Evolutionary conservation across 495 filamentous ascomycete species (phyloP).

Genomic region (Emericellopsis terricola): DNA sequence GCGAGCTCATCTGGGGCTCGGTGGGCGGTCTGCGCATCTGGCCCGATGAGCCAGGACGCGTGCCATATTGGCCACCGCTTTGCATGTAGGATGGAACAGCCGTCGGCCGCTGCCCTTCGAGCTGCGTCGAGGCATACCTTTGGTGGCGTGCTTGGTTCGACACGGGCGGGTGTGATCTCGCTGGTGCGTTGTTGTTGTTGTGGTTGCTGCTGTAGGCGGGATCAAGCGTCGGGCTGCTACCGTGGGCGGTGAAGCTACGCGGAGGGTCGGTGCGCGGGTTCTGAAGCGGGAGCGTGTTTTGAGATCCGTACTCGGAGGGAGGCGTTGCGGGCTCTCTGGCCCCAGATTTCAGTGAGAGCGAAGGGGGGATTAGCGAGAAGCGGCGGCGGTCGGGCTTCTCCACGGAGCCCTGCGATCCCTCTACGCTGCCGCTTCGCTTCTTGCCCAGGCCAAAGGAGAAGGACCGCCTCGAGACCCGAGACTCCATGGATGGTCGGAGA

Average conservation of each 20-base stretch:
- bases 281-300: conserved; percentile 27
- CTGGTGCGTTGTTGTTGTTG: conserved; percentile 4
- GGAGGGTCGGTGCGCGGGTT: conserved; percentile 23
- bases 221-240: conserved; percentile 10
- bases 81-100: conserved; percentile 21
- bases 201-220: conserved; percentile 22
- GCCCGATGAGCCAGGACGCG: conserved; percentile 18
- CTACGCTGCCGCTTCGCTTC: conserved; percentile 44
- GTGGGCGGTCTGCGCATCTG: conserved; percentile 9
- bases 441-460: conserved; percentile 56
- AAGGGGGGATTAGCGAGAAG: conserved; percentile 68
- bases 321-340: conserved; percentile 25
- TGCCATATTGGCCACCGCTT: conserved; percentile 23
- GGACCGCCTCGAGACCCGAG: conserved; percentile 44
- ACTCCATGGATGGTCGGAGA: conserved; percentile 63
- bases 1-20: conserved; percentile 13
- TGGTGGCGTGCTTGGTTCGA: conserved; percentile 8
- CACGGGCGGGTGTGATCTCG: conserved; percentile 1
- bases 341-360: conserved; percentile 48
- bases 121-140: conserved; percentile 8
- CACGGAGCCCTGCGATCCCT: conserved; percentile 28
- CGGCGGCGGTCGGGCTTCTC: conserved; percentile 35
- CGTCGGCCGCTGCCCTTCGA: conserved; percentile 7
- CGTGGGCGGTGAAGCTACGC: conserved; percentile 8
- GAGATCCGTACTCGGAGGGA: conserved; percentile 15